Base-by-base conservation (phyloP, 257 asterid genomes). In the Penstemon eatonii region DNA sequence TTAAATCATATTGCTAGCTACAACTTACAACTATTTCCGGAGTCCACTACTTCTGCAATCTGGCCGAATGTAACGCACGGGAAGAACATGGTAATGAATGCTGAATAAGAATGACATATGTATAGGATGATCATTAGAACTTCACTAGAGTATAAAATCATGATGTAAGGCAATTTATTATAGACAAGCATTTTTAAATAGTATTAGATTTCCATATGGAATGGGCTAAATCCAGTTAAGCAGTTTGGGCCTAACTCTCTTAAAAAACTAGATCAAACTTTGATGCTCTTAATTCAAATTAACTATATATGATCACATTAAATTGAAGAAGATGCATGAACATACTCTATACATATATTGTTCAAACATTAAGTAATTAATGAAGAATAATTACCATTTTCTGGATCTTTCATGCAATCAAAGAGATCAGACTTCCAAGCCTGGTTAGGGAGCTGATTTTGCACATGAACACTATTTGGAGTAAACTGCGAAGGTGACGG, bases 21-120 rank as follows among this genome's bases (percentile, higher is more conserved):
- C 33, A 25, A 65, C 68, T 84, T 79, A 87, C 90, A 63, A 9
- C 90, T 73, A 50, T 45, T 73, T 55, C 89, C 91, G 15, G 75
- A 50, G 79, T 87, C 95, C 56, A 83, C 13, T 49, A 85, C 69
- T 75, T 87, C 89, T 8, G 95, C 91, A 67, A 83, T 81, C 76
- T 85, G 91, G 36, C 91, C 91, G 12, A 85, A 87, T 2, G 91
- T 83, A 41, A 87, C 71, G 76, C 93, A 86, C 6, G 93, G 93
- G 45, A 75, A 73, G 41, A 68, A 10, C 38, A 73, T 15, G 3
- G 90, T 84, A 71, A 78, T 73, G 25, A 81, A 15, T 38, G 90
- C 90, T 86, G 88, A 56, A 38, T 58, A 36, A 6, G 19, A 51
- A 3, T 4, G 33, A 25, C 3, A 3, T 4, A 53, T 8, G 37